Percentiles rank a stretch among this genome's conserved stretches.
phyloP scores from a whole-genome alignment of 2,329 filamentous ascomycete genomes.

The Beauveria asiatica region DNA sequence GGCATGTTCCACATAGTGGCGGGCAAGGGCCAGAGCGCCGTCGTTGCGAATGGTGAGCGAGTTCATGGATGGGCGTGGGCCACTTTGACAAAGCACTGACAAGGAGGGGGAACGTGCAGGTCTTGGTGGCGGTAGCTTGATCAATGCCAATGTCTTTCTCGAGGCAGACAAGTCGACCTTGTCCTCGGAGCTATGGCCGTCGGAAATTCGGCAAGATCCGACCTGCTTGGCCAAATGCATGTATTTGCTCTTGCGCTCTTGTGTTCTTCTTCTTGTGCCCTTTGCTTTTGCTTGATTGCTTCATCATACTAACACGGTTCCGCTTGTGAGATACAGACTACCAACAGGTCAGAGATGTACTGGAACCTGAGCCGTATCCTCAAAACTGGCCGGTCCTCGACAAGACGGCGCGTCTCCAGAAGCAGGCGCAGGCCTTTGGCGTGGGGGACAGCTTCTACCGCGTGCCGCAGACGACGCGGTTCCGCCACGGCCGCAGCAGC shows the following conservation, averaged over 20 bases:
- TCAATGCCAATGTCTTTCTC: constrained; percentile 61
- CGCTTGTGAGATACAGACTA: constrained; percentile 38
- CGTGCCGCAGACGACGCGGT: constrained; percentile 55
- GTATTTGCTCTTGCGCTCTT: constrained; percentile 16
- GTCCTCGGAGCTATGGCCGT: constrained; percentile 1
- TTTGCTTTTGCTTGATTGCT: not conserved
- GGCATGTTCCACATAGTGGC: constrained; percentile 56
- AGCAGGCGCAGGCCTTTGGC: constrained; percentile 45
- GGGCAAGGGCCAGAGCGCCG: constrained; percentile 54
- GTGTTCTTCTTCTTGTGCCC: not conserved
- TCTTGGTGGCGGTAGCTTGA: constrained; percentile 56
- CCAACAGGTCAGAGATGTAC: constrained; percentile 41
- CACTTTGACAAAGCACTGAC: not conserved
- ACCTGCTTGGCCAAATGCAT: constrained; percentile 39
- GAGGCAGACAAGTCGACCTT: constrained; percentile 28
- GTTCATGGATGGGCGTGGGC: too few species aligned
- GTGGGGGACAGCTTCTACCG: constrained; percentile 44
- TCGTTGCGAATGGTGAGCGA: constrained; percentile 47
- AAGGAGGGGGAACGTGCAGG: constrained; percentile 26
- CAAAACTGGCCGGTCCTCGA: constrained; percentile 45
- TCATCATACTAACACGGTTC: not conserved
- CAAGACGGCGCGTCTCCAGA: constrained; percentile 49
- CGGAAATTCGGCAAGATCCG: constrained; percentile 16
- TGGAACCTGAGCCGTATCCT: constrained; percentile 52
- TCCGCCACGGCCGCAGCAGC: constrained; percentile 50